phyloP scores from a whole-genome alignment of 2,329 filamentous ascomycete genomes.

The Mariannaea elegans region DNA sequence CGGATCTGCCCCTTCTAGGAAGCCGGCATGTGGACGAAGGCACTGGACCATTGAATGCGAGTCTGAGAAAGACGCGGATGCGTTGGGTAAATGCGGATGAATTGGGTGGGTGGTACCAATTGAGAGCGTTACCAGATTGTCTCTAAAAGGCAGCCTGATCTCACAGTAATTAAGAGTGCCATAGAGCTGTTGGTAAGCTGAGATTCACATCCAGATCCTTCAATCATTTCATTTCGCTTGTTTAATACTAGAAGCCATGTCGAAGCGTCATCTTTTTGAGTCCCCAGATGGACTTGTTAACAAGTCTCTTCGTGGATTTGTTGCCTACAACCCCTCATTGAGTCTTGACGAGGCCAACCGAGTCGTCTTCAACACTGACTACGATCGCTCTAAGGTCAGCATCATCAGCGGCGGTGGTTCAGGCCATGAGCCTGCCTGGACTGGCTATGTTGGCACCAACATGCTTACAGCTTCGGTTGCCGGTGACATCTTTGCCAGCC shows the following conservation, averaged over 20 bases:
- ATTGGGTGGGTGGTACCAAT: slow-evolving; percentile 1
- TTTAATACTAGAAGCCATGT: slow-evolving; percentile 49
- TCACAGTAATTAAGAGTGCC: slow-evolving; percentile 1
- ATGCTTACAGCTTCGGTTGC: slow-evolving; percentile 75
- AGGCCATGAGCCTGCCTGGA: slow-evolving; percentile 78
- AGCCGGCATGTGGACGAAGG: slow-evolving; percentile 10
- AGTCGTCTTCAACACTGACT: slow-evolving; percentile 59
- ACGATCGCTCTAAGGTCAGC: slow-evolving; percentile 56
- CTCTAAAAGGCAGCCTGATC: slow-evolving; percentile 16
- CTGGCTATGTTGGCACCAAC: slow-evolving; percentile 75
- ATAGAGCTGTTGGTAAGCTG: neutral
- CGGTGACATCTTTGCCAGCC: slow-evolving; percentile 79
- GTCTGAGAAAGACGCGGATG: neutral
- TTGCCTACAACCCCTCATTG: slow-evolving; percentile 62
- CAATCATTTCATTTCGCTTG: neutral
- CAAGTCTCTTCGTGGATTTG: slow-evolving; percentile 60
- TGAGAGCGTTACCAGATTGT: slow-evolving; percentile 3
- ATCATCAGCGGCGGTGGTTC: slow-evolving; percentile 68
- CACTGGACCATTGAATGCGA: neutral
- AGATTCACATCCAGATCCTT: neutral
- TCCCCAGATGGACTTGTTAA: slow-evolving; percentile 62
- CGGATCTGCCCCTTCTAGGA: slow-evolving; percentile 25
- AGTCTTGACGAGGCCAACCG: slow-evolving; percentile 60
- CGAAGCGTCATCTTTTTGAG: slow-evolving; percentile 61
- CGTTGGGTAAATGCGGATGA: slow-evolving; percentile 12